Evolutionary conservation across 441 rosid genomes (phyloP), one percentile per base, ranked within the genome.

Genomic region (Eruca vesicaria): DNA sequence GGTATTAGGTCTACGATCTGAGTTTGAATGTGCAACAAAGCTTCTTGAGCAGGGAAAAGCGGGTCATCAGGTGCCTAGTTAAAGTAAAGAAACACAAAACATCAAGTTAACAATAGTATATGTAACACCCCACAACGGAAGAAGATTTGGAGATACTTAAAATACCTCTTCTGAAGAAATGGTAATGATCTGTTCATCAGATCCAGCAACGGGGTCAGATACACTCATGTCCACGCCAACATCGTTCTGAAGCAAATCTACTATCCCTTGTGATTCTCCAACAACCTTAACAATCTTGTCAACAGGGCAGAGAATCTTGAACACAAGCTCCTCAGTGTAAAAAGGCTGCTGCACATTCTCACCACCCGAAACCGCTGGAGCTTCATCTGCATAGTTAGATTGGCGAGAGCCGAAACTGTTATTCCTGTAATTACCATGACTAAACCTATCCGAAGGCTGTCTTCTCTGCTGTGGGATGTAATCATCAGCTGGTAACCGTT

Each of bases 11-110:
- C 97, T 16, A 85, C 81, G 50, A 96, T 93, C 53, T 78, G 85
- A 81, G 93, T 90, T 78, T 96, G 99, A 80, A 96, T 91, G 78
- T 96, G 99, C 84, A 96, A 85, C 74, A 96, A 80, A 53, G 99
- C 98, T 82, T 93, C 99, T 86, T 96, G 99, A 53, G 98, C 98
- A 64, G 99, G 98, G 83, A 91, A 96, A 71, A 96, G 72, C 82
- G 84, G 96, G 73, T 96, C 97, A 72, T 96, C 97, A 63, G 96
- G 97, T 72, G 94, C 94, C 99, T 96, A 80, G 36, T 70, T 12
- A 65, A 74, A 29, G 26, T 3, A 71, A 59, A 5, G 11, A 58
- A 74, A 12, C 26, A 71, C 65, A 60, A 9, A 69, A 71, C 4
- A 58, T 71, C 50, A 69, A 69, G 31, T 9, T 56, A 38, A 71